Base-by-base conservation (phyloP, 78 protist species). In the Isochrysis galbana region DNA sequence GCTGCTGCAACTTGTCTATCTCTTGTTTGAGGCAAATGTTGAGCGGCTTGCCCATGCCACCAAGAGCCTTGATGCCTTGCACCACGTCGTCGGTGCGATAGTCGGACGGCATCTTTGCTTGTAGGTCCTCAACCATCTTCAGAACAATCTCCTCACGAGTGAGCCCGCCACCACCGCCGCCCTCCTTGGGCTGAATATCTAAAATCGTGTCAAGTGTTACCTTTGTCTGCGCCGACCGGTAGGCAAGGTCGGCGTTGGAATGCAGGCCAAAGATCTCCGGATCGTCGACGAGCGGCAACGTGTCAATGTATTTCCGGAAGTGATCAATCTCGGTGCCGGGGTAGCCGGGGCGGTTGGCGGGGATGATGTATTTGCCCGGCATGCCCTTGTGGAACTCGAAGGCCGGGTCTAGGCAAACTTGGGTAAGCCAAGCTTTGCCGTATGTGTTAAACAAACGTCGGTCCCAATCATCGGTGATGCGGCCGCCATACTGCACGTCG, bases 401-500 rank as follows among this genome's bases (percentile, higher is more conserved):
- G 39, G 90, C 93, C 38, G 92, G 83, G 48, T 47, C 55, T 41
- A 94, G 67, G 51, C 95, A 70, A 11, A 1, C 14, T 32, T 29
- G 89, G 45, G 61, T 26, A 45, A 94, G 91, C 90, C 91, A 95
- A 74, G 14, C 0, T 48, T 87, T 61, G 5, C 96, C 96, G 86
- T 69, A 94, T 7, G 97, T 91, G 82, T 84, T 94, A 82, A 96
- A 90, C 51, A 96, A 93, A 21, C 89, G 69, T 22, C 96, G 80
- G 87, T 98, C 99, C 54, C 29, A 90, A 82, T 96, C 96, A 89
- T 97, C 98, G 19, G 98, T 96, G 93, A 98, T 95, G n/a, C 97
- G 92, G 17, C 99, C 99, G 3, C 99, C 99, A 94, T 98, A 98
- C 78, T 95, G 96, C 42, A 96, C 96, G 78, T 98, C 98, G 55